Base-by-base conservation (phyloP, 1,139 yeast species). In the Groenewaldozyma sp. region DNA sequence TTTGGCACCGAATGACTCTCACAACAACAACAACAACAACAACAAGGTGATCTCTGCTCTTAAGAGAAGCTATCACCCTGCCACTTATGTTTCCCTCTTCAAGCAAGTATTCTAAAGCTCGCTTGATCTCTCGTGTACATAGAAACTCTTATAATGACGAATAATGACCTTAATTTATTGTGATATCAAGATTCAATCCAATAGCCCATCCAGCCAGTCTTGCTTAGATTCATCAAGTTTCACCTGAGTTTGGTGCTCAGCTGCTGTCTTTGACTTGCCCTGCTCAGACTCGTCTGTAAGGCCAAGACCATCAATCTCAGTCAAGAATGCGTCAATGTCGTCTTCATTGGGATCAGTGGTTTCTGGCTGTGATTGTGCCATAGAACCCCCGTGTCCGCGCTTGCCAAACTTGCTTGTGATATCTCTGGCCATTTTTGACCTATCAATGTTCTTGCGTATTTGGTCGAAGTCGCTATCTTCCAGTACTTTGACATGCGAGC, bases 291-390 rank as follows among this genome's bases (percentile, higher is more conserved):
- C 13, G 13, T 3, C 18, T 22, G 4, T 11, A 4, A 3, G 28
- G 21, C n/a, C 35, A 41, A 11, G 39, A 24, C 31, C 35, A 26
- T 46, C 52, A 11, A 50, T 38, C 7, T 45, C 49, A 26, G 50
- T 54, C 46, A 58, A 48, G 37, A 58, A 58, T 6, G 45, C 49
- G 26, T 56, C 60, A 36, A 57, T 51, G 29, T 57, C 62, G 19
- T 55, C 58, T 19, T 50, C 55, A 11, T 45, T 49, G 16, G 26
- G 33, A 13, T 31, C 24, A 10, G 28, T 31, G 19, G 41, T 21
- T 19, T 20, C 21, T 17, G 29, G 17, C 4, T 34, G 17, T 22
- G 34, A 11, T 11, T 14, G 27, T 10, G 9, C 24, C n/a, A 2
- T 19, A 11, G 19, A 24, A 4, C 31, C 32, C 14, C 21, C 13